Base-by-base conservation (phyloP, 192 early-diverging fungal species). In the Umbelopsis ramanniana region DNA sequence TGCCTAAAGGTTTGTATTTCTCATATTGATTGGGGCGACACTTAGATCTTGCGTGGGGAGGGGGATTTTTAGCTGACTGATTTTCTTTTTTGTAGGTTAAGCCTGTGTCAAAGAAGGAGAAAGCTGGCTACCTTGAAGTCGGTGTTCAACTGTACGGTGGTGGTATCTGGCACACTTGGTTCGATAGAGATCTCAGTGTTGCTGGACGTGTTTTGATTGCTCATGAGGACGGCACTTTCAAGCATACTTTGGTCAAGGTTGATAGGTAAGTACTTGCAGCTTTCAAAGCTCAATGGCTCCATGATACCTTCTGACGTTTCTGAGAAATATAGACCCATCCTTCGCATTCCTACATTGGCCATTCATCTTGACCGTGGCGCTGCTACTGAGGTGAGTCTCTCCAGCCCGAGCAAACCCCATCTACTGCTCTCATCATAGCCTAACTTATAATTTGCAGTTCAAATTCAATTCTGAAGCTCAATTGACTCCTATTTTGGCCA, bases 111-210 rank as follows among this genome's bases (percentile, higher is more conserved):
- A 97, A 96, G 81, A 98, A 95, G 85, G 88, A 89, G 46, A 89
- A 89, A 57, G 77, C 74, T 23, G 95, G 94, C 21, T 98, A 97
- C 80, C 82, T 95, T 38, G 92, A 98, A 82, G 95, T 98, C 55
- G 93, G 93, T 67, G 92, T 93, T 35, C 93, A 96, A 81, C 71
- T 89, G 46, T 98, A 98, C 73, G 97, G 97, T 74, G 97, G 97
- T n/a, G 97, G 95, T n/a, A 81, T 97, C 19, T 98, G 96, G 94
- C 90, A 97, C 80, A 97, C 98, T 33, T 99, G 98, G 98, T 99
- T 99, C 78, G 98, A 99, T 79, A 92, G 98, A 74, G 98, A 99
- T 82, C 83, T 99, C 70, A 90, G 90, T 77, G 82, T 99, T 67
- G 97, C 98, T 69, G 98, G 98, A 24, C 91, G 96, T 46, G 94